Base-by-base conservation (phyloP, 371 early-diverging fungal genomes). In the Mucor irregularis region DNA sequence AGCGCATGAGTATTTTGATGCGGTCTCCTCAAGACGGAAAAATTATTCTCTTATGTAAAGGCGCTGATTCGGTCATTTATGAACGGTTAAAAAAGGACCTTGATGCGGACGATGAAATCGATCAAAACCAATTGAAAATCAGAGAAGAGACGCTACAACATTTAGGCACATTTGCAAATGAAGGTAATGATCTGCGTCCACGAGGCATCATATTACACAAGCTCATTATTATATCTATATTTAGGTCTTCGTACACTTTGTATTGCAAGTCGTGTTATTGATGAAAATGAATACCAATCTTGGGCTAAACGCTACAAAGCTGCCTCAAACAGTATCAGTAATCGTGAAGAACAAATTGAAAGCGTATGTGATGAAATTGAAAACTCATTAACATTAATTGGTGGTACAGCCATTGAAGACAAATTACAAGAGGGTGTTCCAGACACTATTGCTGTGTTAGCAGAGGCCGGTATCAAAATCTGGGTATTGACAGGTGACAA, bases 401-500 rank as follows among this genome's bases (percentile, higher is more conserved):
- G 96, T 1, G 86, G 89, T 4, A 92, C 95, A 0, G 95, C 91
- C 28, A 91, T 98, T 49, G 96, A 96, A 72, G 95, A 94, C 69
- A 87, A 91, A 47, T 71, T 99, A 25, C 99, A 99, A 61, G 90
- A 85, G 16, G 90, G 93, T n/a, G 99, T 98, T 0, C 93, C 94
- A 11, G 90, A 94, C 49, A 92, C 98, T 0, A 92, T 99, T 46
- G 86, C 82, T 44, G 79, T 82, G 29, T 80, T 97, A 22, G 88
- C 95, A 2, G 75, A 82, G 19, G 98, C 98, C 0, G 97, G 97
- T 19, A 95, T 99, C 56, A 88, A 89, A 53, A 81, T 96, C 17
- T 98, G 97, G 96, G 96, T 99, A 80, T 66, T 99, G 69, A 99
- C 99, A 0, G 99, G 99, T 28, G 99, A 99, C 73, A 93, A 97